Evolutionary conservation across 352 stramenopile genomes (phyloP).

Genomic region (Thalassiosira delicatula): DNA sequence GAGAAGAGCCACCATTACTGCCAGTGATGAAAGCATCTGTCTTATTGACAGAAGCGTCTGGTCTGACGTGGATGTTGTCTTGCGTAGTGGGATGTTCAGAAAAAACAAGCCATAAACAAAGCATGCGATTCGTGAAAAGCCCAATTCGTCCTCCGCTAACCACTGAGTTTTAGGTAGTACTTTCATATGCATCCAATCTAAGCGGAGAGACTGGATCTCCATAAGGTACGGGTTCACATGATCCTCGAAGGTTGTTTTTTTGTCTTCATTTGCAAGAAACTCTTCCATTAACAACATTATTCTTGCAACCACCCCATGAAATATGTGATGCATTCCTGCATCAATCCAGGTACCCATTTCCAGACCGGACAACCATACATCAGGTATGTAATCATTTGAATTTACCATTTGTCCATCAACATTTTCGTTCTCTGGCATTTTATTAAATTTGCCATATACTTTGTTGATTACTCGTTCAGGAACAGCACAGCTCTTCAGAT

Average conservation of each 20-base stretch:
- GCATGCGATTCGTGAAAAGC: not conserved
- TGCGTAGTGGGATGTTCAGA: not conserved
- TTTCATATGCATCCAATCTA: not conserved
- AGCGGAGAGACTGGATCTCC: not conserved
- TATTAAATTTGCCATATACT: not conserved
- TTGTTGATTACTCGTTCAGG: not conserved
- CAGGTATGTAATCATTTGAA: not conserved
- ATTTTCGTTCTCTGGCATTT: not conserved
- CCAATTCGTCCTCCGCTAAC: not conserved
- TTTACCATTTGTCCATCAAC: not conserved
- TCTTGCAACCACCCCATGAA: not conserved
- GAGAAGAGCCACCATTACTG: not conserved
- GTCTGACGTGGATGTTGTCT: not conserved
- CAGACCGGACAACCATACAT: not conserved
- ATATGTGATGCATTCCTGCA: not conserved
- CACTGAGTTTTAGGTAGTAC: not conserved
- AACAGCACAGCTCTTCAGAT: not conserved
- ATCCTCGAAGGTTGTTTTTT: not conserved
- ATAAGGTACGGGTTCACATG: not conserved
- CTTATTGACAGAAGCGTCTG: not conserved
- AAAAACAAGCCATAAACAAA: not conserved
- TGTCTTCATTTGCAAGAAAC: not conserved
- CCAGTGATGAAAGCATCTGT: not conserved
- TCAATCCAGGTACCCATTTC: not conserved
- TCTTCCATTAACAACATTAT: not conserved